phyloP scores from a whole-genome alignment of 2,329 filamentous ascomycete species.

The Fusarium multiceps region DNA sequence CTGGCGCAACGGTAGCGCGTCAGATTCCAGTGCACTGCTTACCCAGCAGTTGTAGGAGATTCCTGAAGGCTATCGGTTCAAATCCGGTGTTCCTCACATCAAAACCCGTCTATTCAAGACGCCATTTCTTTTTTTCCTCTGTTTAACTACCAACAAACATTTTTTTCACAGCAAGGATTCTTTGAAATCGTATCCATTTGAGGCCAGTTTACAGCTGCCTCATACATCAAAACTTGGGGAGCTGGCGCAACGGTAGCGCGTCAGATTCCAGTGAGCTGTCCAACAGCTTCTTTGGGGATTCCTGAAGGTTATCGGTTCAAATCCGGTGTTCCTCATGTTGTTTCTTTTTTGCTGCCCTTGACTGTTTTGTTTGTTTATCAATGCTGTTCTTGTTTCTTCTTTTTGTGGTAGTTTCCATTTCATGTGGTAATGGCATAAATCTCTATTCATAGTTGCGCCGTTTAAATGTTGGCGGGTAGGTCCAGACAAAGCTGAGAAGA shows the following conservation, averaged over 20 bases:
- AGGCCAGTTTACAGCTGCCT: neutral
- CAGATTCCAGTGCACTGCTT: slow-evolving; percentile 20
- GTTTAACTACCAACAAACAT: neutral
- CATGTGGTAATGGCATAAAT: neutral
- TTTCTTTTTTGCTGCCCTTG: neutral
- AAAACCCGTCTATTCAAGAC: too few species aligned
- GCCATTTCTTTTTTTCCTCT: neutral
- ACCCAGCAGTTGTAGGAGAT: neutral
- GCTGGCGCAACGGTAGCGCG: slow-evolving; percentile 3
- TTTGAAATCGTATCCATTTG: neutral
- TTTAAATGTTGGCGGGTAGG: neutral
- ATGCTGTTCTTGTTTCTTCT: too few species aligned
- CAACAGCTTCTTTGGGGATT: slow-evolving; percentile 4
- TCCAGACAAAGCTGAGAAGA: neutral
- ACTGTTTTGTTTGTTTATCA: neutral
- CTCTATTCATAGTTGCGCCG: neutral
- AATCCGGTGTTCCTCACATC: slow-evolving; percentile 30
- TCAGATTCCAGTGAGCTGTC: slow-evolving; percentile 9
- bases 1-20: slow-evolving; percentile 17
- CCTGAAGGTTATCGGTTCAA: slow-evolving; percentile 23
- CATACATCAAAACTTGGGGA: slow-evolving; percentile 5
- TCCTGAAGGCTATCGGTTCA: slow-evolving; percentile 34
- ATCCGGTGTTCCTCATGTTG: slow-evolving; percentile 18
- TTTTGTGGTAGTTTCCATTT: too few species aligned
- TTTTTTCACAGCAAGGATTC: neutral